These are phyloP conservation scores for Gillenia trifoliata DNA, from an alignment of 306 rosid genomes.

Conservation along the genomic window DNA sequence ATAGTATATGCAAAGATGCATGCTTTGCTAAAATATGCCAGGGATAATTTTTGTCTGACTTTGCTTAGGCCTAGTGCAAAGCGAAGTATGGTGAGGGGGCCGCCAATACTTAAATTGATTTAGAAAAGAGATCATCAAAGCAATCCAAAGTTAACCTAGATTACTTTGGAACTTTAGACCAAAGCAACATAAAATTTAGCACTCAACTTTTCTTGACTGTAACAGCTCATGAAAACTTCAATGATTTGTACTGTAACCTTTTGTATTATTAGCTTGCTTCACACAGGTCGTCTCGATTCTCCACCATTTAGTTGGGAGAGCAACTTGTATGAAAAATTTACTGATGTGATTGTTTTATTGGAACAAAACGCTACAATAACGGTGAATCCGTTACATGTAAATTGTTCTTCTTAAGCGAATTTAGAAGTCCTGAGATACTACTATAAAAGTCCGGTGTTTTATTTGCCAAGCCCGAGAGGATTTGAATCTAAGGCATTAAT, in stretches of 20 bases:
- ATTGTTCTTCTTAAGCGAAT: too few relatives aligned
- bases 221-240: background rate
- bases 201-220: background rate
- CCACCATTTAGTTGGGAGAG: background rate
- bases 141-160: background rate
- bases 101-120: background rate
- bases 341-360: too few relatives aligned
- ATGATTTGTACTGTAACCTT: background rate
- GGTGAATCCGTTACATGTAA: background rate
- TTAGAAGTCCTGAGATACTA: too few relatives aligned
- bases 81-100: background rate
- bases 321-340: too few relatives aligned
- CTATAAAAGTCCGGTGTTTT: too few relatives aligned
- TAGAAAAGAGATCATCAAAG: constrained; percentile 1
- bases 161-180: background rate
- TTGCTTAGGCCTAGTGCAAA: background rate
- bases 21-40: background rate
- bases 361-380: too few relatives aligned
- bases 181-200: constrained; percentile 5
- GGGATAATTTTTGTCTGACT: background rate
- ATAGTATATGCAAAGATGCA: background rate
- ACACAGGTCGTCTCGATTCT: background rate
- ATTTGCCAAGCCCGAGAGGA: too few relatives aligned
- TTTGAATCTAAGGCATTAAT: too few relatives aligned
- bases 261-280: background rate